phyloP scores from a whole-genome alignment of 805 yeast genomes.

The Saccharomyces jurei region DNA sequence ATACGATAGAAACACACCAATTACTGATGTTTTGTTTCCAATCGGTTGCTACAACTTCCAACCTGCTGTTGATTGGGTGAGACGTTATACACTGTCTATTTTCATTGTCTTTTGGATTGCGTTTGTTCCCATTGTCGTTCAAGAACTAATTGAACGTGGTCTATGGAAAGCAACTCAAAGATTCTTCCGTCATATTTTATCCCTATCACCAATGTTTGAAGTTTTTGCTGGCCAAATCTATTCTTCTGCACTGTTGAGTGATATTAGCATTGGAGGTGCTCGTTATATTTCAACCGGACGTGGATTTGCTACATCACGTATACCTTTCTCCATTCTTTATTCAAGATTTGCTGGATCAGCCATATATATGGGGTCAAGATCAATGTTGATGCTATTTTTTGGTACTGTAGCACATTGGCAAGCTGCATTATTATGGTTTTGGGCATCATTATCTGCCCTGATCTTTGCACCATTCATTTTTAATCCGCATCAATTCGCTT shows the following conservation, averaged over 20 bases:
- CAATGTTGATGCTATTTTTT: slow-evolving; percentile 58
- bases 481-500: slow-evolving; percentile 95
- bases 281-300: slow-evolving; percentile 80
- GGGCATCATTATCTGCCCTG: slow-evolving; percentile 84
- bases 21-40: slow-evolving; percentile 66
- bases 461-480: slow-evolving; percentile 87
- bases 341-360: slow-evolving; percentile 75
- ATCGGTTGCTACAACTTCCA: slow-evolving; percentile 75
- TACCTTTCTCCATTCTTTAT: slow-evolving; percentile 64
- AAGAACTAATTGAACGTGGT: slow-evolving; percentile 77
- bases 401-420: slow-evolving; percentile 82
- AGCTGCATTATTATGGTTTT: slow-evolving; percentile 90
- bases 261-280: slow-evolving; percentile 77
- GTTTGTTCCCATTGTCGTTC: slow-evolving; percentile 67
- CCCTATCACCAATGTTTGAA: slow-evolving; percentile 74
- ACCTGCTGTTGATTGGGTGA: slow-evolving; percentile 83
- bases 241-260: slow-evolving; percentile 60
- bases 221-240: slow-evolving; percentile 76
- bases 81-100: slow-evolving; percentile 76
- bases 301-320: slow-evolving; percentile 77
- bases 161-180: slow-evolving; percentile 64
- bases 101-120: slow-evolving; percentile 84
- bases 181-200: slow-evolving; percentile 57
- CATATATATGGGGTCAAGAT: slow-evolving; percentile 76
- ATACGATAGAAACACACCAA: slow-evolving; percentile 59